Base-by-base conservation (phyloP, 2,329 filamentous ascomycete genomes). In the Pyrenochaeta sp. region DNA sequence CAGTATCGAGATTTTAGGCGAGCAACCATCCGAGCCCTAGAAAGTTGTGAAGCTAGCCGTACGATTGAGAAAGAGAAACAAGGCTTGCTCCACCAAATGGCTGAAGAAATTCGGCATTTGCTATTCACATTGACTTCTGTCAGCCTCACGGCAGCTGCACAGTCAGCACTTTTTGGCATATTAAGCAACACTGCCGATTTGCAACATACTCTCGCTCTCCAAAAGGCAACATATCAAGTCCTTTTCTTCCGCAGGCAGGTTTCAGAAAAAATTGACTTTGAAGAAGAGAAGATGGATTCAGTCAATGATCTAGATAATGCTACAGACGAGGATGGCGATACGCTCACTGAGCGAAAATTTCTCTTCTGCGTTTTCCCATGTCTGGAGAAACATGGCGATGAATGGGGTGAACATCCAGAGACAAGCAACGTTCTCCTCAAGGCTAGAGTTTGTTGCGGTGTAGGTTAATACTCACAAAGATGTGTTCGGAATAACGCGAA, bases 311-410 rank as follows among this genome's bases (percentile, higher is more conserved):
- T 67, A 2, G 64, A 69, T 32, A 45, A 51, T 11, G 42, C 40
- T 7, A 42, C 61, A 33, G 72, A 72, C 23, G 71, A 74, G 4
- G 64, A 64, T 7, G 48, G 49, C 2, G 57, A 65, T 39, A 46
- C 54, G 15, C 30, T 55, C 4, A 36, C 20, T 17, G 54, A 67
- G 9, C 61, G 54, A 11, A 51, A 15, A 7, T 64, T 74, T 20
- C 27, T 48, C 1, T 74, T 74, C 49, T 75, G 72, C 43, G 66
- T 74, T 1, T 75, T 73, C 33, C 72, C 72, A 1, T 66, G 65
- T 17, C 37, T 75, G 4, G 51, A 73, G 43, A 75, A 74, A 43
- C 66, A 58, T 14, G 70, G 69, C 0, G 53, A 71, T 43, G 68
- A 72, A 36, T 51, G 57, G 32, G 70, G 67, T 4, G 65, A 72